Evolutionary conservation across 2,329 filamentous ascomycete genomes (phyloP), one percentile per base, ranked within the genome.

Genomic region (Zymoseptoria tritici): DNA sequence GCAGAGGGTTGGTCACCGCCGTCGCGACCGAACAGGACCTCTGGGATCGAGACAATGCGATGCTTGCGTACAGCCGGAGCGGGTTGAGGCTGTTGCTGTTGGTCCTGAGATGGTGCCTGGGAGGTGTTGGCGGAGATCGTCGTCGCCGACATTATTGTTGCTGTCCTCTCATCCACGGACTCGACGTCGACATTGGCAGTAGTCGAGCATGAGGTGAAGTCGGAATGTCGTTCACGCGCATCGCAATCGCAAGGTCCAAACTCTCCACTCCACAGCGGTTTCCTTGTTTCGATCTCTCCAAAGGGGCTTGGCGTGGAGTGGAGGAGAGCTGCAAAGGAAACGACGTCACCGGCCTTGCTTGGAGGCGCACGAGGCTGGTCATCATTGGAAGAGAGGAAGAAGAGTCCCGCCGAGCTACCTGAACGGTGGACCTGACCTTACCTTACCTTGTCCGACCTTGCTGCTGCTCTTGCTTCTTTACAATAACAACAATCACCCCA

Each of bases 1-100:
- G 50, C 53, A 49, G 60, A 29, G 54, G 57, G 36, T 42, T 60
- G 50, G 54, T 64, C 64, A 54, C 59, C 60, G 57, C 55, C 19
- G 52, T 57, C 62, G 49, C 55, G 64, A 49, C 60, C 60, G 52
- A 62, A 56, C 51, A 67, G 55, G 5, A 60, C 57, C 49, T 60
- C 54, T 24, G 57, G 50, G 53, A 61, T 51, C 20, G 60, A 62
- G 16, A 57, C 54, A 22, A 60, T 54, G 59, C 50, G 61, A 26
- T 49, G 50, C 31, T 57, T 58, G 55, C 57, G 61, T 49, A 20
- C 42, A 21, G 62, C 53, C 29, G 60, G 36, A 42, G 57, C 11
- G 22, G 52, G 16, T 24, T 54, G 53, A 31, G 57, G 46, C 21
- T 42, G 53, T 11, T 16, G 22, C 7, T 20, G 55, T 42, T 53